Evolutionary conservation across 345 rosid genomes (phyloP).

Genomic region (Eucalyptus cloeziana): DNA sequence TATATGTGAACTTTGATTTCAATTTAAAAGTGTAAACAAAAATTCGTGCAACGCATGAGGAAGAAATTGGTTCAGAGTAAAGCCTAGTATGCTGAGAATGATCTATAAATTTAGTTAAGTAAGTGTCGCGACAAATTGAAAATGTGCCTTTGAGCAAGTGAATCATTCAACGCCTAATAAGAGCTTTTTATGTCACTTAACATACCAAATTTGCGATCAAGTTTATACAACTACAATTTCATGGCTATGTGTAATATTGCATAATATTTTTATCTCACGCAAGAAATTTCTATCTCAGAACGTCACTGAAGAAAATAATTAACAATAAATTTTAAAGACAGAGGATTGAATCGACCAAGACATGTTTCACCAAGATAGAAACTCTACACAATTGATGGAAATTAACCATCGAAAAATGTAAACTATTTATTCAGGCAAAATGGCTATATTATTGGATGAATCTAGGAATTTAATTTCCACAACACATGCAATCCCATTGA

Average conservation of each 20-base stretch:
- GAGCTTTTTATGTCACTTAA: background rate
- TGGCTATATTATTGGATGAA: background rate
- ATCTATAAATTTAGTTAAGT: background rate
- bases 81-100: background rate
- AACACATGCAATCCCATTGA: background rate
- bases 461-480: background rate
- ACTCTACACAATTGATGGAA: background rate
- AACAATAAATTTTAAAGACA: background rate
- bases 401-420: background rate
- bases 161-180: background rate
- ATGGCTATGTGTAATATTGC: background rate
- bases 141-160: background rate
- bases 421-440: background rate
- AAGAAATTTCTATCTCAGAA: background rate
- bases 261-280: background rate
- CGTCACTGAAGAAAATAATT: background rate
- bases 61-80: background rate
- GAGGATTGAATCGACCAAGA: background rate
- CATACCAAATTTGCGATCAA: background rate
- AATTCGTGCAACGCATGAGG: background rate
- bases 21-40: background rate
- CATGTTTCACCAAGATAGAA: background rate
- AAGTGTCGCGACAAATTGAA: background rate
- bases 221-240: background rate
- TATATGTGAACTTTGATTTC: background rate